Evolutionary conservation across 2,329 filamentous ascomycete species (phyloP).

Genomic region (Cladosporium halotolerans): DNA sequence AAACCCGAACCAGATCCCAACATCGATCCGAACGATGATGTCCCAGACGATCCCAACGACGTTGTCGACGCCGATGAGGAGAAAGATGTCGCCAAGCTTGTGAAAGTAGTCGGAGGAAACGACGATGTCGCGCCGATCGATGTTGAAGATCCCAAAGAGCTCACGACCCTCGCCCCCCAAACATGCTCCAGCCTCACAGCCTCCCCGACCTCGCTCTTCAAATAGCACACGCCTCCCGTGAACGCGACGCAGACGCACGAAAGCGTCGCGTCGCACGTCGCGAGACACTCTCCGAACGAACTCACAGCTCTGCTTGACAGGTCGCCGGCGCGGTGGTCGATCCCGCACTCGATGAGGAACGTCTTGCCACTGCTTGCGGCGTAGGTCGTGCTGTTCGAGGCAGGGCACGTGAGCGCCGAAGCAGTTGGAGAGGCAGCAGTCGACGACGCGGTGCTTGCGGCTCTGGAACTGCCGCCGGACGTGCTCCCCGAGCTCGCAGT

Average conservation of each 20-base stretch:
- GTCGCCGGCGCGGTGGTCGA: conserved; percentile 21
- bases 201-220: conserved; percentile 25
- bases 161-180: conserved; percentile 24
- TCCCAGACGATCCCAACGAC: no score
- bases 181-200: conserved; percentile 18
- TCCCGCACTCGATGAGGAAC: conserved; percentile 23
- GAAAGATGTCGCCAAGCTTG: neutral
- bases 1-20: no score
- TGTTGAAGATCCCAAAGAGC: no score
- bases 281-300: conserved; percentile 13
- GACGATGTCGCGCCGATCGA: neutral
- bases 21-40: no score
- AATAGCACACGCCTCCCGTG: conserved; percentile 7
- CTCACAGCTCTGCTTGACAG: neutral
- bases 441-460: neutral
- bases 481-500: neutral
- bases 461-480: neutral
- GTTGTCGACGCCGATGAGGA: neutral
- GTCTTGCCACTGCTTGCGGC: conserved; percentile 10
- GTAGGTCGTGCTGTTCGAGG: conserved; percentile 15
- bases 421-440: neutral
- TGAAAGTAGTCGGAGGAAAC: neutral
- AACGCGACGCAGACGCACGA: conserved; percentile 11
- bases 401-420: conserved; percentile 13
- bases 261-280: conserved; percentile 10